Evolutionary conservation across 2,329 filamentous ascomycete species (phyloP).

Genomic region (Phoma herbarum): DNA sequence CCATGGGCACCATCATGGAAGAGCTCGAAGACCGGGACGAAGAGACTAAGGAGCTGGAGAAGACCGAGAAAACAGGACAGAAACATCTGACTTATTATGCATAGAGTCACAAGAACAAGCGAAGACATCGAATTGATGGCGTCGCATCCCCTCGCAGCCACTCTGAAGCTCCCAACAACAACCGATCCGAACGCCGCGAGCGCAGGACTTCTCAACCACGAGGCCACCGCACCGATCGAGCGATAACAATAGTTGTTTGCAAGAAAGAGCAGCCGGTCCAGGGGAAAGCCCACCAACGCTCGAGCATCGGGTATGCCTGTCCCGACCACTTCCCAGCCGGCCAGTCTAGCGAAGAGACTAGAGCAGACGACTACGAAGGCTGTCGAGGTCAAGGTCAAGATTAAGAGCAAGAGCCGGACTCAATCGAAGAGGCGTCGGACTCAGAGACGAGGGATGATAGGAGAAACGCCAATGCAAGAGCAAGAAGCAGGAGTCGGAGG

Average conservation of each 20-base stretch:
- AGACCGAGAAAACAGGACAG: neutral
- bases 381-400: neutral
- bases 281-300: neutral
- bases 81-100: neutral
- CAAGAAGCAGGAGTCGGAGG: neutral
- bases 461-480: neutral
- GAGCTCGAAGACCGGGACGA: neutral
- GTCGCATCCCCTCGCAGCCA: neutral
- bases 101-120: neutral
- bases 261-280: neutral
- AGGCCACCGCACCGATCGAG: neutral
- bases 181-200: neutral
- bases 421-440: neutral
- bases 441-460: neutral
- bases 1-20: neutral
- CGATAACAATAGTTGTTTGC: neutral
- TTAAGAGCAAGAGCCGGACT: neutral
- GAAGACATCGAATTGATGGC: neutral
- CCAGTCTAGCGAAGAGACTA: neutral
- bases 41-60: neutral
- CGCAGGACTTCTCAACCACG: too few species aligned
- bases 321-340: neutral
- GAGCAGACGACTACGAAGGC: neutral
- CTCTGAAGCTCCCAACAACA: neutral
- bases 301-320: neutral